Base-by-base conservation (phyloP, 2,329 filamentous ascomycete genomes). In the Aspergillus sp. region DNA sequence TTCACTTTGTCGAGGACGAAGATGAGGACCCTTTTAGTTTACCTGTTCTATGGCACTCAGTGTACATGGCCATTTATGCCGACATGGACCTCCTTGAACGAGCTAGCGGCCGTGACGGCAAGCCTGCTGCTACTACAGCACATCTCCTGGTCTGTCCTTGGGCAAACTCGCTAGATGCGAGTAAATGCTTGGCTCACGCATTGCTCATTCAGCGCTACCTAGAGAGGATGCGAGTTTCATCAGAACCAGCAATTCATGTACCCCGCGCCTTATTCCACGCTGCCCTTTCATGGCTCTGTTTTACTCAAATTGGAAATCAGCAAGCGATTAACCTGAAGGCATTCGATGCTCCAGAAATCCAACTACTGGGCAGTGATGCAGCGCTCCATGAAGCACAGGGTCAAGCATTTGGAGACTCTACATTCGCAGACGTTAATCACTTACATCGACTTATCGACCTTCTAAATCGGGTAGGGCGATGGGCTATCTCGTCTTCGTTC, bases 1-100 rank as follows among this genome's bases (percentile, higher is more conserved):
- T 31, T 9, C 27, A 31, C 7, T 31, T 31, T 31, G 27, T 31
- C 9, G 27, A 11, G 27, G 27, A 31, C 2, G 21, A 51, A 7
- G 49, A 43, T 11, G 24, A 47, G 35, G 64, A 68, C 45, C 57
- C 61, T 12, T 67, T 67, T 23, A 65, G 65, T 49, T 56, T 72
- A 8, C 63, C 64, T 9, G 66, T 70, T 7, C 61, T 71, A 19
- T 72, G 70, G 70, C 70, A 72, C 44, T 65, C 64, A 0, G 62
- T 68, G 7, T 70, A 64, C 37, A 71, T 72, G 43, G 60, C 55
- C 6, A 52, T 71, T 1, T 64, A 67, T 44, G 65, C 64, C 2
- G 68, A 72, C 41, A 63, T 71, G 24, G 63, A 71, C 39, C 57
- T 66, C 2, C 48, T 71, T 15, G 70, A 72, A 49, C 61, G 63